Evolutionary conservation across 306 rosid genomes (phyloP).

Genomic region (Cucumis melo): DNA sequence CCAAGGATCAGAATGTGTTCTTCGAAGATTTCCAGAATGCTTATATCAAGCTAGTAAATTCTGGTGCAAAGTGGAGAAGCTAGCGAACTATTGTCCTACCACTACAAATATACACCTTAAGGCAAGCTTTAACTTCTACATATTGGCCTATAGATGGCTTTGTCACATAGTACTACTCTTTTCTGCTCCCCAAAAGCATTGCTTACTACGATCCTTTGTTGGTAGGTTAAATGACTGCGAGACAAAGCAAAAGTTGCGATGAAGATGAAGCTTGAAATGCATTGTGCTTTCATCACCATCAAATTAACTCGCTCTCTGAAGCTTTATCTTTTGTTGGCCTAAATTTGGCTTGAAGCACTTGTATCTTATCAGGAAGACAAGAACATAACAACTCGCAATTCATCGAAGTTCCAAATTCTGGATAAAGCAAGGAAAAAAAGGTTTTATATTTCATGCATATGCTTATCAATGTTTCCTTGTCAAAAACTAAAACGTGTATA

Average conservation of each 20-base stretch:
- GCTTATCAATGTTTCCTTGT: not conserved
- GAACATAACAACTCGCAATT: not conserved
- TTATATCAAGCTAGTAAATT: conserved; percentile 72
- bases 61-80: conserved; percentile 74
- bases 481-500: not conserved
- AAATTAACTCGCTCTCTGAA: not conserved
- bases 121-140: not conserved
- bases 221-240: not conserved
- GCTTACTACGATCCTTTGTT: not conserved
- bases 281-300: not conserved
- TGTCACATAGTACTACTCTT: not conserved
- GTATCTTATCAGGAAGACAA: not conserved
- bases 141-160: not conserved
- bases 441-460: not conserved
- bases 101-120: not conserved
- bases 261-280: not conserved
- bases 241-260: not conserved
- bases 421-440: not conserved
- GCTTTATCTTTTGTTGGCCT: not conserved
- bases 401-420: not conserved
- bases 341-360: not conserved
- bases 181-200: not conserved
- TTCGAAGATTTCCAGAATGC: conserved; percentile 75
- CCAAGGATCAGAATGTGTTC: conserved; percentile 55
- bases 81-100: not conserved